phyloP scores from a whole-genome alignment of 805 yeast genomes.

The Kodamaea fukazawae region DNA sequence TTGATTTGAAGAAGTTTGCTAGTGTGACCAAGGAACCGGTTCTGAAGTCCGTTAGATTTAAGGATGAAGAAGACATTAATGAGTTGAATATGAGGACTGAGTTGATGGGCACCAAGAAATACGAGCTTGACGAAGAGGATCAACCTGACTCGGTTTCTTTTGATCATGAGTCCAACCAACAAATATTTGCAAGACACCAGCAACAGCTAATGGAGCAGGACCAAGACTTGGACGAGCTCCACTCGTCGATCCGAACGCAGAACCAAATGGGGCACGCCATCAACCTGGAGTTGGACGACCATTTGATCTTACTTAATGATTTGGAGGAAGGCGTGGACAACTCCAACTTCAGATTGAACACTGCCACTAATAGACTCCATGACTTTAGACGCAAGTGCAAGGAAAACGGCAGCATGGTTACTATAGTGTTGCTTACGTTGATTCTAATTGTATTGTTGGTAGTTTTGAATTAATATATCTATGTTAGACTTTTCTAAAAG shows the following conservation, averaged over 20 bases:
- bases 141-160: conserved; percentile 18
- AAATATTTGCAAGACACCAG: conserved; percentile 42
- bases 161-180: conserved; percentile 33
- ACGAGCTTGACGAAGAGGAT: conserved; percentile 32
- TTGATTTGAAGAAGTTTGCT: conserved; percentile 10
- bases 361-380: conserved; percentile 29
- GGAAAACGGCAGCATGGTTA: conserved; percentile 44
- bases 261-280: conserved; percentile 39
- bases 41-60: conserved; percentile 37
- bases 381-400: conserved; percentile 32
- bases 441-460: conserved; percentile 40
- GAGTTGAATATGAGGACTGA: conserved; percentile 25
- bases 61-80: conserved; percentile 27
- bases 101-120: conserved; percentile 36
- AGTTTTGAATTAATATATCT: conserved; percentile 31
- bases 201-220: conserved; percentile 41
- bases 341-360: conserved; percentile 29
- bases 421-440: conserved; percentile 40
- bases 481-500: conserved; percentile 21
- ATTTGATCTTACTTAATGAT: conserved; percentile 39
- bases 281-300: conserved; percentile 41
- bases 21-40: conserved; percentile 8
- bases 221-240: conserved; percentile 32
- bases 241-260: conserved; percentile 33
- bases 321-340: conserved; percentile 41